Conservation (phyloP, 2,329 filamentous ascomycete genomes). For the Achaetomium macrosporum region DNA sequence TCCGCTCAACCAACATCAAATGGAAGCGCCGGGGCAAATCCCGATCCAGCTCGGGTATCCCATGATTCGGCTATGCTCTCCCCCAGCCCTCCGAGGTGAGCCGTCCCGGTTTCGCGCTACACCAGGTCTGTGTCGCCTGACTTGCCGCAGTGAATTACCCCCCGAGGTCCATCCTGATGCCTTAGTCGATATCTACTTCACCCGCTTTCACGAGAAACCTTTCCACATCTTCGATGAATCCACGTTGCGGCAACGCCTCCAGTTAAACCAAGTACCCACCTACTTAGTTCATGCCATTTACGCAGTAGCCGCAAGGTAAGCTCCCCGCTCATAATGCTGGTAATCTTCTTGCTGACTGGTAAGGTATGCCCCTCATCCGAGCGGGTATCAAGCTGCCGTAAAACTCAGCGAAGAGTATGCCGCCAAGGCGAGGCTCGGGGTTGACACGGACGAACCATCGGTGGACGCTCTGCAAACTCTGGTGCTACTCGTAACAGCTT, state of each 20-base stretch:
- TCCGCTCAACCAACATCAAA: conserved; percentile 17
- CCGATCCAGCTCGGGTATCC: conserved; percentile 31
- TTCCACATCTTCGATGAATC: conserved; percentile 77
- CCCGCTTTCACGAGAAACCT: conserved; percentile 72
- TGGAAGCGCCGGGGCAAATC: conserved; percentile 30
- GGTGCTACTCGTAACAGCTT: conserved; percentile 68
- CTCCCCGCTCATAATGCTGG: neutral
- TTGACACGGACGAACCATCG: conserved; percentile 76
- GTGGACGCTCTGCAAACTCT: conserved; percentile 72
- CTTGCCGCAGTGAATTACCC: conserved; percentile 38
- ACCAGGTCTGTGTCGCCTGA: neutral
- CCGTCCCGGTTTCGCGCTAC: neutral
- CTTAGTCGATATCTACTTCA: conserved; percentile 73
- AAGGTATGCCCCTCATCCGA: conserved; percentile 64
- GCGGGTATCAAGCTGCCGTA: conserved; percentile 61
- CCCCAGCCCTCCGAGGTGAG: conserved; percentile 35
- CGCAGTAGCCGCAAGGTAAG: conserved; percentile 57
- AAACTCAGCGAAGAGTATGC: conserved; percentile 68
- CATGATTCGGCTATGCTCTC: conserved; percentile 40
- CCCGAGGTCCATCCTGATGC: conserved; percentile 50
- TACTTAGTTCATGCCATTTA: conserved; percentile 53
- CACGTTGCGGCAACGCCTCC: conserved; percentile 64
- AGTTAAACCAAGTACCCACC: conserved; percentile 57
- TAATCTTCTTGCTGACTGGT: conserved; percentile 18
- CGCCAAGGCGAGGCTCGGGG: conserved; percentile 58